phyloP scores from a whole-genome alignment of 768 basidiomycete genomes.

The Chiua virens region DNA sequence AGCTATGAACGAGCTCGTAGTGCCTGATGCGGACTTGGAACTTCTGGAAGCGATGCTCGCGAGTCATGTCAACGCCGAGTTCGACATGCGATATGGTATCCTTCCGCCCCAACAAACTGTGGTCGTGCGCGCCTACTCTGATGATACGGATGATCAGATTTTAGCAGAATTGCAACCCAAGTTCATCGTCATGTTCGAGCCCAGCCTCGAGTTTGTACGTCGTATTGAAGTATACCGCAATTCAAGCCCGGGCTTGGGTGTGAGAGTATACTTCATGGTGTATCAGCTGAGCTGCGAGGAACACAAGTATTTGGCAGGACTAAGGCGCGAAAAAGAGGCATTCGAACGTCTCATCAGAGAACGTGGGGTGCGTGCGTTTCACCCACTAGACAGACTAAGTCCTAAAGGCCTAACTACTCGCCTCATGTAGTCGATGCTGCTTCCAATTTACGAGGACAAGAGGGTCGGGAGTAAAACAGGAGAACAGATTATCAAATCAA shows the following conservation, averaged over 20 bases:
- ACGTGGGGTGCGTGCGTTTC: slow-evolving; percentile 65
- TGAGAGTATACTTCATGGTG: slow-evolving; percentile 95
- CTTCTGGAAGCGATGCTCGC: slow-evolving; percentile 26
- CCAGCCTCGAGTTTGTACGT: slow-evolving; percentile 88
- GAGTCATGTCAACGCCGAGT: slow-evolving; percentile 50
- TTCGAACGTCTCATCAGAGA: slow-evolving; percentile 93
- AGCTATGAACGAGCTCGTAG: slow-evolving; percentile 13
- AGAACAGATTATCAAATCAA: slow-evolving; percentile 73
- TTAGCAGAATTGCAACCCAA: slow-evolving; percentile 85
- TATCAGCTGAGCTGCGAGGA: slow-evolving; percentile 93
- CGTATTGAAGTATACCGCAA: slow-evolving; percentile 92
- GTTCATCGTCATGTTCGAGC: slow-evolving; percentile 96
- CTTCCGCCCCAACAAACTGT: slow-evolving; percentile 77
- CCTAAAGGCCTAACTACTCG: not conserved
- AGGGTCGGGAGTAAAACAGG: slow-evolving; percentile 36
- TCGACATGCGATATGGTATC: slow-evolving; percentile 79
- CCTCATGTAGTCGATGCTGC: slow-evolving; percentile 72
- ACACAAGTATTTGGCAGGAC: slow-evolving; percentile 87
- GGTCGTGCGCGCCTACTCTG: slow-evolving; percentile 83
- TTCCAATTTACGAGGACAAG: slow-evolving; percentile 73
- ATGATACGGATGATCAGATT: slow-evolving; percentile 89
- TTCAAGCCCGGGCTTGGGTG: slow-evolving; percentile 75
- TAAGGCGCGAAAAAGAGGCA: slow-evolving; percentile 89
- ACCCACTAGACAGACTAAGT: not conserved
- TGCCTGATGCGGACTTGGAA: slow-evolving; percentile 20